phyloP scores from a whole-genome alignment of 1,139 yeast genomes.

The Suhomyces terraborum region DNA sequence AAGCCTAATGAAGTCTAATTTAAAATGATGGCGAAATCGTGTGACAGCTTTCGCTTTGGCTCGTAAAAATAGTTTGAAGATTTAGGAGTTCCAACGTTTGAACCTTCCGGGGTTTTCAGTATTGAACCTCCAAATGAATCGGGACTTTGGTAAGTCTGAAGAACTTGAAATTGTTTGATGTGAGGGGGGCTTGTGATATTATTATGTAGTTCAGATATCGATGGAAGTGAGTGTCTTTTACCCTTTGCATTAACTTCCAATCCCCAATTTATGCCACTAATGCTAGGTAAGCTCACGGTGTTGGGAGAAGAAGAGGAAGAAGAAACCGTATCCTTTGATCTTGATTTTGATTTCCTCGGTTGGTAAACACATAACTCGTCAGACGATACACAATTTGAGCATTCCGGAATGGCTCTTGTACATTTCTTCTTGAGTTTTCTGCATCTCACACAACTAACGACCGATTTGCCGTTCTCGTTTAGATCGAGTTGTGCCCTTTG shows the following conservation, averaged over 20 bases:
- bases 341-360: constrained; percentile 20
- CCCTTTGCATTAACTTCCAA: background rate
- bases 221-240: constrained; percentile 1
- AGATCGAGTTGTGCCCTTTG: constrained; percentile 19
- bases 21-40: constrained; percentile 9
- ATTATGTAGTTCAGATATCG: background rate
- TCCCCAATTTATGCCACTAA: background rate
- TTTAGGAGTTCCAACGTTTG: background rate
- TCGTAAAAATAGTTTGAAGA: constrained; percentile 6
- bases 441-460: constrained; percentile 28
- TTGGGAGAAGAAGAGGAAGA: constrained; percentile 1
- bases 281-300: constrained; percentile 4
- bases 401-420: constrained; percentile 27
- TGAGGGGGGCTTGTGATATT: background rate
- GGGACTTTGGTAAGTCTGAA: constrained; percentile 1
- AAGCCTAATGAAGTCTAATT: constrained; percentile 6
- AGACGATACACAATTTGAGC: constrained; percentile 27
- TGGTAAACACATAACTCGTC: constrained; percentile 27
- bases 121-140: background rate
- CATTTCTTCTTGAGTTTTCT: constrained; percentile 30
- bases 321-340: constrained; percentile 1
- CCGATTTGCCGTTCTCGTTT: constrained; percentile 20
- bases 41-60: constrained; percentile 6
- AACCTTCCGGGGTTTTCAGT: background rate
- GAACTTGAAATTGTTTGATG: background rate